These are phyloP conservation scores for Suillus decipiens DNA, from an alignment of 768 basidiomycete genomes.

Conservation along the genomic window DNA sequence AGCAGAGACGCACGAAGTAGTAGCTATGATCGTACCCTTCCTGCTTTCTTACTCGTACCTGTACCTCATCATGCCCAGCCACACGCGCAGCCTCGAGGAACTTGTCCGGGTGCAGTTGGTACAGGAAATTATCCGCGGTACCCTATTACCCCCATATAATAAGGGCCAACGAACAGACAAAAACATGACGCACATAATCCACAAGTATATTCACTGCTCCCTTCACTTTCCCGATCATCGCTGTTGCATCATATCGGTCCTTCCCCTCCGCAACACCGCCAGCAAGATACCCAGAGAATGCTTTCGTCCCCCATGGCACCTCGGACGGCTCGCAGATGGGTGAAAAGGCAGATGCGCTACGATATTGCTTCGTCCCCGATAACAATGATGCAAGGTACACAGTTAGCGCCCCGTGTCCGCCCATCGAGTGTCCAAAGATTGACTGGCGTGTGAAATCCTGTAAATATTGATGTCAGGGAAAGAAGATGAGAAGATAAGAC, in stretches of 20 bases:
- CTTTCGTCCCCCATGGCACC: constrained; percentile 91
- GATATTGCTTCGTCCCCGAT: constrained; percentile 62
- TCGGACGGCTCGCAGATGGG: constrained; percentile 85
- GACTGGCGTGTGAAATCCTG: constrained; percentile 85
- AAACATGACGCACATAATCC: constrained; percentile 66
- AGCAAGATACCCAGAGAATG: constrained; percentile 82
- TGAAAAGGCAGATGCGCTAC: constrained; percentile 87
- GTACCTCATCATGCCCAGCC: constrained; percentile 68
- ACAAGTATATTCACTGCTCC: constrained; percentile 78
- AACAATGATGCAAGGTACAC: constrained; percentile 75
- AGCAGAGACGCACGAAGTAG: constrained; percentile 65
- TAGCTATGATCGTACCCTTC: constrained; percentile 90
- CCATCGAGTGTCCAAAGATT: constrained; percentile 97
- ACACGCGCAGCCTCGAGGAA: constrained; percentile 79
- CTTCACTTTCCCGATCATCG: constrained; percentile 64
- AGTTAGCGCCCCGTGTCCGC: constrained; percentile 92
- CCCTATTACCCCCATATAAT: constrained; percentile 47
- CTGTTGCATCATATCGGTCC: constrained; percentile 78
- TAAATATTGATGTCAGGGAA: neutral
- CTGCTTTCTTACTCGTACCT: constrained; percentile 78
- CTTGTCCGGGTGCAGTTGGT: constrained; percentile 89
- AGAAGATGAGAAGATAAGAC: constrained; percentile 3
- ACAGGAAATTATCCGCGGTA: constrained; percentile 78
- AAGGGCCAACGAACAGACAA: neutral
- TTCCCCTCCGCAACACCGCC: constrained; percentile 78